Evolutionary conservation across 768 basidiomycete genomes (phyloP), one percentile per base, ranked within the genome.

Genomic region (Suillus discolor): DNA sequence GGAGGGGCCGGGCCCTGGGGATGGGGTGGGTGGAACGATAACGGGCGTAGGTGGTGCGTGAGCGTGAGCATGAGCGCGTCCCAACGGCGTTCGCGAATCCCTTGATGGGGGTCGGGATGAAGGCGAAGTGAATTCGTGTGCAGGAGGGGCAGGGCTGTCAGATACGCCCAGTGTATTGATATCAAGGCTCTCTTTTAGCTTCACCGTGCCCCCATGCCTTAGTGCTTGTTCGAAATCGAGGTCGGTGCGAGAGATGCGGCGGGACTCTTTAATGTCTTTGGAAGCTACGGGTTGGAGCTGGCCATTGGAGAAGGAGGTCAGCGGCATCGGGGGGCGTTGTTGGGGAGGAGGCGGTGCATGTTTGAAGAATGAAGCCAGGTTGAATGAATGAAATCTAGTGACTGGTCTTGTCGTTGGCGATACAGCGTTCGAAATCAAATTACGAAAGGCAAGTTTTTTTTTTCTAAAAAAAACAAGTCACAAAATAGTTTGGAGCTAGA

Each of bases 141-240:
- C 78, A 69, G 75, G 70, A 12, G 79, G 79, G 67, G 77, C 78
- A 70, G 80, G 82, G 68, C 77, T 80, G 71, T 79, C 80, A 57
- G 85, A 86, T 34, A 83, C 73, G 34, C 92, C 93, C 59, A 94
- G 81, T 39, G 83, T 72, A 73, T 84, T 85, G 60, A 93, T 81
- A 77, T 94, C 92, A 54, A 88, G 72, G 44, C 91, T 87, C 75
- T 94, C 91, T 67, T 82, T 85, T 59, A 94, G 80, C 63, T 84
- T 70, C 18, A 93, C 84, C 3, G 93, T 95, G 28, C 85, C 89
- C 49, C 87, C 87, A 13, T 80, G 81, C 66, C 80, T 83, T 69
- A 95, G 76, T 15, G 89, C 92, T 71, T 88, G 87, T 78, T 94
- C 93, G 70, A 95, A 95, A 74, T 93, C 91, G 73, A 90, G 81